Base-by-base conservation (phyloP, 441 rosid genomes). In the Eutrema salsugineum region DNA sequence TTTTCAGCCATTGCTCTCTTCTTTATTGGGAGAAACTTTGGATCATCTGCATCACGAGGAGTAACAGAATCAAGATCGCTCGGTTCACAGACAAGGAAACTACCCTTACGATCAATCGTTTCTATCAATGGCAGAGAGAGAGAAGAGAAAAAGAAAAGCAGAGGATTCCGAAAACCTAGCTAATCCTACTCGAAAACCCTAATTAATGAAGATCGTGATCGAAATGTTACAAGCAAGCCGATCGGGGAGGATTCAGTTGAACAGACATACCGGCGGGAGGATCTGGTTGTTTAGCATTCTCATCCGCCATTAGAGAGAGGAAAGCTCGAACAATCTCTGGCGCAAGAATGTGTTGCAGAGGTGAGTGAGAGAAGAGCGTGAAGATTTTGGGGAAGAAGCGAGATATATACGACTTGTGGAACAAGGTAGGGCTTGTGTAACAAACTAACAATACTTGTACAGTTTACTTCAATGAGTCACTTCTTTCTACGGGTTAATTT, bases 41-140 rank as follows among this genome's bases (percentile, higher is more conserved):
- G n/a, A 8, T 20, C 33, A 16, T 57, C 60, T 63, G 64, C 28
- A 16, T 43, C 48, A 24, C 9, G 16, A 53, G 17, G 27, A 22
- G 22, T 43, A 55, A 24, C 17, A 14, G 15, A 65, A 27, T 47
- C 71, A 72, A 72, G 63, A 63, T 57, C 70, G 39, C 16, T 66
- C 35, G 27, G 8, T 49, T 4, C 53, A 49, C 5, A 11, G 27
- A 32, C 20, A 54, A 33, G 27, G 3, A 24, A 24, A 24, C 27
- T 24, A 24, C 27, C 3, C 27, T 24, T 24, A 3, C 27, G 24
- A 22, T 22, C 24, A 22, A 4, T 22, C 27, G 27, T 22, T 22
- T 22, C 27, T 4, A 22, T 22, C 27, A 24, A 24, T 24, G 27
- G 27, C 27, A 24, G 27, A 24, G 27, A 24, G 27, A n/a, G n/a